These are phyloP conservation scores for Amaranthus cruentus DNA, from an alignment of 148 eudicot species.

Conservation along the genomic window DNA sequence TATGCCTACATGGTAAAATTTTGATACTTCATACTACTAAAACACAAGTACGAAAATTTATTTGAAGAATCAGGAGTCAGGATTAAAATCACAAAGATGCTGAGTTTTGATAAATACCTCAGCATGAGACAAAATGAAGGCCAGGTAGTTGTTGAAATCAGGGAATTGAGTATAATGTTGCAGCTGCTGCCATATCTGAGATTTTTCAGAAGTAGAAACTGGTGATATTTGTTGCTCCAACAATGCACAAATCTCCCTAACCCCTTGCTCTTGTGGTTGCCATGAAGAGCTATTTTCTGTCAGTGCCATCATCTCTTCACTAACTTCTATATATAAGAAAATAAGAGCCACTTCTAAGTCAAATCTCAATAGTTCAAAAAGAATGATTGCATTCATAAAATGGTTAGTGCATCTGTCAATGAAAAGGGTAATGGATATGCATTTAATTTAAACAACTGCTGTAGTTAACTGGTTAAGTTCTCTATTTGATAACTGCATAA, in stretches of 20 bases:
- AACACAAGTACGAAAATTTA: not conserved
- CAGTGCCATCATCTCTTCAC: conserved; percentile 25
- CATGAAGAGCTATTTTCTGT: conserved; percentile 43
- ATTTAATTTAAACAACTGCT: too few relatives aligned
- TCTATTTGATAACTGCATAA: too few relatives aligned
- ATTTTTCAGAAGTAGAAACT: conserved; percentile 51
- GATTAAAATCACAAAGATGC: conserved; percentile 1
- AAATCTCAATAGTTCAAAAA: not conserved
- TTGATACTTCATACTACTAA: not conserved
- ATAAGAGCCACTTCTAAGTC: not conserved
- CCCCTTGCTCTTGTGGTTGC: conserved; percentile 93
- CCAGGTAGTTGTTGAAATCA: conserved; percentile 92
- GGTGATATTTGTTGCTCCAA: conserved; percentile 90
- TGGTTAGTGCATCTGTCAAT: too few relatives aligned
- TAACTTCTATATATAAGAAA: not conserved
- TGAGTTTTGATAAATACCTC: conserved; percentile 37
- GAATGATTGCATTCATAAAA: not conserved
- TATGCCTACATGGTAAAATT: not conserved
- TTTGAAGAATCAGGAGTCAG: not conserved
- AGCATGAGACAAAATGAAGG: conserved; percentile 77
- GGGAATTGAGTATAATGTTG: conserved; percentile 86
- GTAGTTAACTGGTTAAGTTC: too few relatives aligned
- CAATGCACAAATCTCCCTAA: conserved; percentile 73
- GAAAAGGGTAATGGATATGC: too few relatives aligned
- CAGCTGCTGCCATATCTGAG: conserved; percentile 79